These are phyloP conservation scores for Diplodia seriata DNA, from an alignment of 2,329 filamentous ascomycete genomes.

Conservation along the genomic window DNA sequence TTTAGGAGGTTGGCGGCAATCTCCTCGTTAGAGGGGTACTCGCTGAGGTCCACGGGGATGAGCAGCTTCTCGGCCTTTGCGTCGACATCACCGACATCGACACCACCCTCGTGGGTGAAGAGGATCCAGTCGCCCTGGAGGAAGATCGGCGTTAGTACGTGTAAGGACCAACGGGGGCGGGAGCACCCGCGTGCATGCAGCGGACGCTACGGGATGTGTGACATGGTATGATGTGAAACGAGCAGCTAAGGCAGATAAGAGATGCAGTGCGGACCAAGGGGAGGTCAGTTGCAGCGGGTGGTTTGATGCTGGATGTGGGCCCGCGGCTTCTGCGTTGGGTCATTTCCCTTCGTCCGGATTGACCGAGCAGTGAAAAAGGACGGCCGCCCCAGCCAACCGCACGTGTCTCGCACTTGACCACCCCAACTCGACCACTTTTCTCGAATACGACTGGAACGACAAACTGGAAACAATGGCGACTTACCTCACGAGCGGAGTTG, in stretches of 20 bases:
- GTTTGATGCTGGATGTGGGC: conserved; percentile 32
- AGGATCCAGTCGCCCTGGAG: conserved; percentile 97
- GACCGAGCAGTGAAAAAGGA: conserved; percentile 45
- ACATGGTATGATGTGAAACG: conserved; percentile 24
- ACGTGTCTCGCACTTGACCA: conserved; percentile 7
- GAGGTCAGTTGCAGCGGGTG: conserved; percentile 25
- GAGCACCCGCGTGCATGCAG: conserved; percentile 25
- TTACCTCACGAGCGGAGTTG: conserved; percentile 98
- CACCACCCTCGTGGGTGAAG: conserved; percentile 99
- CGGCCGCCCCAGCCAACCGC: conserved; percentile 14
- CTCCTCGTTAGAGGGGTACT: conserved; percentile 96
- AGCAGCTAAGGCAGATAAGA: conserved; percentile 31
- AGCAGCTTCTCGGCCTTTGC: conserved; percentile 98
- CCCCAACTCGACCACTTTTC: conserved; percentile 11
- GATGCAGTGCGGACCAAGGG: conserved; percentile 32
- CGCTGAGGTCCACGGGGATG: conserved; percentile 90
- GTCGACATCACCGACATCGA: conserved; percentile 98
- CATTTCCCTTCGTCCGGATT: conserved; percentile 49
- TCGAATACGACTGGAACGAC: conserved; percentile 28
- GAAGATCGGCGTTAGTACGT: conserved; percentile 29
- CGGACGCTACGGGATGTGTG: conserved; percentile 30
- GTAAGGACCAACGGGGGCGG: conserved; percentile 12
- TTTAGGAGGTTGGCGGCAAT: conserved; percentile 84
- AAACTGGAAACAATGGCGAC: conserved; percentile 50
- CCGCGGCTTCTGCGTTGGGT: conserved; percentile 33